Conservation (phyloP, 768 basidiomycete genomes). For the Termitomyces heimii region DNA sequence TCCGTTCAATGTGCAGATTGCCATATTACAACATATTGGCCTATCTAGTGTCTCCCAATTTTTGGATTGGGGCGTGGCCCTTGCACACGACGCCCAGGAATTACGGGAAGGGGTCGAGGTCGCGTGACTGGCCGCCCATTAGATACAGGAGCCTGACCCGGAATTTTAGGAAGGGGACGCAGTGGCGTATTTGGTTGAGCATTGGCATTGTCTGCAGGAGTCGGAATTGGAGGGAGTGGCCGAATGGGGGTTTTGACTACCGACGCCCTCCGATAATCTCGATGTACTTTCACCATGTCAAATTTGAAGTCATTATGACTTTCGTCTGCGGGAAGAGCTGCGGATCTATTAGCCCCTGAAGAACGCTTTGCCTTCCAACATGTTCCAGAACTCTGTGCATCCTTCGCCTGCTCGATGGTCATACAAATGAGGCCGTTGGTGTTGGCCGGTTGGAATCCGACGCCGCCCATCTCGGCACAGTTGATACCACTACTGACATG, state of each 20-base stretch:
- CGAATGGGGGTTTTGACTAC: neutral
- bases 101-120: neutral
- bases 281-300: neutral
- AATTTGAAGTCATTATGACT: neutral
- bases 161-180: neutral
- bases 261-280: neutral
- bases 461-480: neutral
- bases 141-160: neutral
- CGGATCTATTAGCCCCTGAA: neutral
- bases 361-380: neutral
- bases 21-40: neutral
- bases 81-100: neutral
- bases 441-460: neutral
- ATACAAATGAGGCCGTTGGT: neutral
- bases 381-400: neutral
- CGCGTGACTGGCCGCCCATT: neutral
- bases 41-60: neutral
- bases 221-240: neutral
- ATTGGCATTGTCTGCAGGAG: neutral
- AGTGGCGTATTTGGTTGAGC: neutral
- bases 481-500: neutral
- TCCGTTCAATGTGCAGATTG: neutral
- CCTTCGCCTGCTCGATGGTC: neutral
- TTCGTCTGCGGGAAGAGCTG: neutral
- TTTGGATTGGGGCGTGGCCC: neutral